Conservation (phyloP, 331 rosid species). For the Quercus tomentella region DNA sequence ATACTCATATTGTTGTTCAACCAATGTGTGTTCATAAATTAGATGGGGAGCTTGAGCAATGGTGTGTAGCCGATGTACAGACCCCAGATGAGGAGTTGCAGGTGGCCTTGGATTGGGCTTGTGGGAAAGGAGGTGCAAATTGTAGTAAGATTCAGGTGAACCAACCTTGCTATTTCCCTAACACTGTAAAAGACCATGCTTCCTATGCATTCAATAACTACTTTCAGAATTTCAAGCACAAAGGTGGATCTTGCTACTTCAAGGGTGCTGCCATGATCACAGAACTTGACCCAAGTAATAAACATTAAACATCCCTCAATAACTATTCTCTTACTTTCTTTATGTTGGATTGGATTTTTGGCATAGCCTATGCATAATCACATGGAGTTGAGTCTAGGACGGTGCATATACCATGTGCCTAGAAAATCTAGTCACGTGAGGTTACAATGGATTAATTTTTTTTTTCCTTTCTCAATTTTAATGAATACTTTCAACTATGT, state of each 20-base stretch:
- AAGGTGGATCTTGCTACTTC: conserved; percentile 67
- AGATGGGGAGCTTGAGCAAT: conserved; percentile 53
- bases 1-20: background rate
- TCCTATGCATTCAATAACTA: conserved; percentile 73
- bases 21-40: background rate
- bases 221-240: conserved; percentile 60
- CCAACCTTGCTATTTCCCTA: conserved; percentile 65
- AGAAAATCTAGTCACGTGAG: conserved; percentile 25
- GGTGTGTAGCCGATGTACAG: conserved; percentile 87
- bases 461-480: background rate
- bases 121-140: conserved; percentile 74
- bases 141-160: conserved; percentile 55
- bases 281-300: conserved; percentile 80
- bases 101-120: conserved; percentile 74
- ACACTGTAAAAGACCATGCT: conserved; percentile 65
- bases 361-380: conserved; percentile 11
- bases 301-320: conserved; percentile 5
- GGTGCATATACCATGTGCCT: conserved; percentile 9
- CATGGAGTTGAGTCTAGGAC: conserved; percentile 18
- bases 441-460: background rate
- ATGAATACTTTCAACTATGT: background rate
- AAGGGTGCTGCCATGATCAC: conserved; percentile 67
- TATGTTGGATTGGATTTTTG: background rate
- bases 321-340: background rate
- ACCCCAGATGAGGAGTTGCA: conserved; percentile 57